These are phyloP conservation scores for Furculomyces boomerangus DNA, from an alignment of 371 early-diverging fungal species.

Conservation along the genomic window DNA sequence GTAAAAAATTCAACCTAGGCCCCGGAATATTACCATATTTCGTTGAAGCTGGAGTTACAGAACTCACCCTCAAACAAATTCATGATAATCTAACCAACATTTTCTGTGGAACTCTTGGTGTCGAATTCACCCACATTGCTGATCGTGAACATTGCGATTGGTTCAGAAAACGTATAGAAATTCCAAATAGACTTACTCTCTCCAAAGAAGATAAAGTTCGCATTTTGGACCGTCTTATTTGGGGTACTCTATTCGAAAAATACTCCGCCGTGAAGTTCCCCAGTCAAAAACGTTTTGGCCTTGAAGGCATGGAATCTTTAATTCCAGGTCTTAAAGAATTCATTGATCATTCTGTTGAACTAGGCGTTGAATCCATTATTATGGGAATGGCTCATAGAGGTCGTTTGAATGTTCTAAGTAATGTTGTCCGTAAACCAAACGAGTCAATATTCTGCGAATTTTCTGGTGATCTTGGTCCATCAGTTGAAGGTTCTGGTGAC, in stretches of 20 bases:
- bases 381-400: constrained; percentile 99
- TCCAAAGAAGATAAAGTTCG: constrained; percentile 58
- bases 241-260: constrained; percentile 91
- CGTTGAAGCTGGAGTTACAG: constrained; percentile 29
- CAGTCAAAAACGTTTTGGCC: constrained; percentile 92
- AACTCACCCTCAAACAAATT: constrained; percentile 74
- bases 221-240: constrained; percentile 87
- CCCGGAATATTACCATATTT: constrained; percentile 49
- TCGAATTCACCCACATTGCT: constrained; percentile 95
- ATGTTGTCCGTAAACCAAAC: constrained; percentile 93
- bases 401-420: constrained; percentile 91
- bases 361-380: constrained; percentile 80
- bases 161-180: constrained; percentile 83
- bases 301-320: constrained; percentile 91
- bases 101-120: constrained; percentile 85
- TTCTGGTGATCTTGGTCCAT: constrained; percentile 41
- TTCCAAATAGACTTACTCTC: constrained; percentile 68
- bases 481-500: constrained; percentile 88
- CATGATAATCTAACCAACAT: constrained; percentile 58
- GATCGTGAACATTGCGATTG: constrained; percentile 92
- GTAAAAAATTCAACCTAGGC: constrained; percentile 27
- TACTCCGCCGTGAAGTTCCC: constrained; percentile 91
- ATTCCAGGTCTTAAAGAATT: constrained; percentile 95
- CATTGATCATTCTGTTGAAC: constrained; percentile 86
- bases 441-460: constrained; percentile 96